Conservation (phyloP, 2,329 filamentous ascomycete species). For the Cladosporium sp. region DNA sequence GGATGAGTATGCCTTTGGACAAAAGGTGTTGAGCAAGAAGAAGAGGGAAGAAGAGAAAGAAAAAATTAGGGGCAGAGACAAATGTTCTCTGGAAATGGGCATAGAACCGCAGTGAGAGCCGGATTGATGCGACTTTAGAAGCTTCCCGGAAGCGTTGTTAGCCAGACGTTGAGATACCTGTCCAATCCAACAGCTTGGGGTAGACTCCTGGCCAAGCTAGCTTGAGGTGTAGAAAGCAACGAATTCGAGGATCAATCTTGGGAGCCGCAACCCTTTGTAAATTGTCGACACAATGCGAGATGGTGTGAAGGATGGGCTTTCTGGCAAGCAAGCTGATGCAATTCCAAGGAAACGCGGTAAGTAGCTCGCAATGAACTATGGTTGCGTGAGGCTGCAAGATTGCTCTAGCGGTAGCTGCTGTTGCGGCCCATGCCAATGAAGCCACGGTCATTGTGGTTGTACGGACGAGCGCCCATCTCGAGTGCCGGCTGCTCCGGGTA, state of each 20-base stretch:
- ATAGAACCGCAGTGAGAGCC: neutral
- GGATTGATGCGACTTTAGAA: slow-evolving; percentile 4
- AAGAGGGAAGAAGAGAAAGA: neutral
- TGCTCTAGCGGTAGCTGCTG: slow-evolving; percentile 21
- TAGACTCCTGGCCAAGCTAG: slow-evolving; percentile 5
- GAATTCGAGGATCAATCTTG: slow-evolving; percentile 8
- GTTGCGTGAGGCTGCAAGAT: slow-evolving; percentile 13
- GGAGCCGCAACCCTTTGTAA: slow-evolving; percentile 1
- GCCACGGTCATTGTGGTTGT: slow-evolving; percentile 11
- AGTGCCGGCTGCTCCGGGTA: slow-evolving; percentile 13
- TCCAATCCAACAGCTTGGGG: slow-evolving; percentile 14
- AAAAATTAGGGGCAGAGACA: neutral
- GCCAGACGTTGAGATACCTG: slow-evolving; percentile 5
- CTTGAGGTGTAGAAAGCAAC: slow-evolving; percentile 12
- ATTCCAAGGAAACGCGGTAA: neutral
- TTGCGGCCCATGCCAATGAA: slow-evolving; percentile 19
- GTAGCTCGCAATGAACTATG: slow-evolving; percentile 12
- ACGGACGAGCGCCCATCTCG: slow-evolving; percentile 12
- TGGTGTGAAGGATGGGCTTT: slow-evolving; percentile 2
- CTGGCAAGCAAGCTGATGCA: neutral
- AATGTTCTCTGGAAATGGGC: slow-evolving; percentile 8
- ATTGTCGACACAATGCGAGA: slow-evolving; percentile 9
- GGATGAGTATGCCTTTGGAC: neutral
- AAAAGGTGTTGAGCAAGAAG: neutral
- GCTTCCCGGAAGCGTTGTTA: slow-evolving; percentile 8